Conservation (phyloP, 2,329 filamentous ascomycete genomes). For the Colletotrichum sp. region DNA sequence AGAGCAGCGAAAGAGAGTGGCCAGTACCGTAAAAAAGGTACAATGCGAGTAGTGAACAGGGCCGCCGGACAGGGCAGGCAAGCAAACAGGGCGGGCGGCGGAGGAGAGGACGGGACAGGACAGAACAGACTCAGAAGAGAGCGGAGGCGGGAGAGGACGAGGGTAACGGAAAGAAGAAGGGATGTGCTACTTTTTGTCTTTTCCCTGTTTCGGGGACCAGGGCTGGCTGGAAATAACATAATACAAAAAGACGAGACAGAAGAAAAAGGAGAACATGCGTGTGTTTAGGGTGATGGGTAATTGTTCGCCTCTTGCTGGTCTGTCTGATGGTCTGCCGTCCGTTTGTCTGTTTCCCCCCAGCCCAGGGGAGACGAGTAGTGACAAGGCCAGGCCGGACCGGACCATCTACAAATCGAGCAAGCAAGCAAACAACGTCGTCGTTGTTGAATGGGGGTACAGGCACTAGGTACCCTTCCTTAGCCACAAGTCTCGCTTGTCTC, state of each 20-base stretch:
- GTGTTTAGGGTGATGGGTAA: background rate
- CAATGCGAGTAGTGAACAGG: background rate
- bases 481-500: background rate
- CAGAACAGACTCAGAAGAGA: background rate
- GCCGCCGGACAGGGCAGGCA: background rate
- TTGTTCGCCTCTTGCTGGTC: background rate
- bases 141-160: background rate
- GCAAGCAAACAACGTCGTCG: background rate
- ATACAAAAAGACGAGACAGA: background rate
- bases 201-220: background rate
- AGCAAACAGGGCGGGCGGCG: background rate
- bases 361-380: background rate
- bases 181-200: conserved; percentile 9
- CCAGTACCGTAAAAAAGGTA: background rate
- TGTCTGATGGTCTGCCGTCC: background rate
- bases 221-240: background rate
- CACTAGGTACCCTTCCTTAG: background rate
- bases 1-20: background rate
- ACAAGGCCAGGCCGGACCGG: background rate
- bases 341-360: background rate
- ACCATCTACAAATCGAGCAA: background rate
- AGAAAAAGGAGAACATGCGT: background rate
- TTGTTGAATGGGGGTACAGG: background rate
- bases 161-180: conserved; percentile 7
- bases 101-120: background rate